Conservation (phyloP, 1,284 basidiomycete genomes). For the Stygiomarasmius scandens region DNA sequence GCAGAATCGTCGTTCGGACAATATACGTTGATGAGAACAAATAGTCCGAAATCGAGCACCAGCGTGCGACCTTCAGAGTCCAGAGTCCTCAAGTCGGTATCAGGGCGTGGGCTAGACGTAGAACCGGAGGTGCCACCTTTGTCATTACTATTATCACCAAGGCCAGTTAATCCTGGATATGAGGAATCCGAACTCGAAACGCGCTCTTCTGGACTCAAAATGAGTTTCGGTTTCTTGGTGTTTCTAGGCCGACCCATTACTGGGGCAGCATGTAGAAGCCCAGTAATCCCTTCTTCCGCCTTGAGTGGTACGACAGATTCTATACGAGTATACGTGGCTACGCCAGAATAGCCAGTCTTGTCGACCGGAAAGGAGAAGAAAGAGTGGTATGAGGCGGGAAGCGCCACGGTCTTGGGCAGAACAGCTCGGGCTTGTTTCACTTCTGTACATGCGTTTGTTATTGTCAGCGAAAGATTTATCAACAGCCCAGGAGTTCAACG, state of each 20-base stretch:
- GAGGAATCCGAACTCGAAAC: conserved; percentile 51
- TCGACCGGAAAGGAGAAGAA: conserved; percentile 85
- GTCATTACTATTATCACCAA: conserved; percentile 33
- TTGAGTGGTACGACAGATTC: conserved; percentile 61
- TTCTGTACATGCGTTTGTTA: conserved; percentile 52
- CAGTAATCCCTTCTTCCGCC: conserved; percentile 89
- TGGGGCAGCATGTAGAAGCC: conserved; percentile 53
- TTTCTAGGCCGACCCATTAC: not conserved
- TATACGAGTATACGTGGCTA: conserved; percentile 80
- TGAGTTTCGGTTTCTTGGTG: conserved; percentile 24
- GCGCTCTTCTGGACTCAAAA: conserved; percentile 56
- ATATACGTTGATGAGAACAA: conserved; percentile 98
- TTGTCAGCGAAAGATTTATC: no score
- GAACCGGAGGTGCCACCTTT: conserved; percentile 25
- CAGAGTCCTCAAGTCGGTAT: conserved; percentile 53
- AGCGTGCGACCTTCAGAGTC: conserved; percentile 85
- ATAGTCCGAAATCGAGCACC: conserved; percentile 85
- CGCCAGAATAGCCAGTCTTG: conserved; percentile 88
- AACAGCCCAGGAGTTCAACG: conserved; percentile 12
- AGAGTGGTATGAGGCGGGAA: conserved; percentile 74
- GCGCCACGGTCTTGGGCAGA: conserved; percentile 69
- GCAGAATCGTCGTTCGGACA: conserved; percentile 88
- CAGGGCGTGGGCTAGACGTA: not conserved
- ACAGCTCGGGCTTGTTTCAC: conserved; percentile 80
- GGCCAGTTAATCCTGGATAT: conserved; percentile 36